Evolutionary conservation across 148 eudicot genomes (phyloP).

Genomic region (Simmondsia chinensis): DNA sequence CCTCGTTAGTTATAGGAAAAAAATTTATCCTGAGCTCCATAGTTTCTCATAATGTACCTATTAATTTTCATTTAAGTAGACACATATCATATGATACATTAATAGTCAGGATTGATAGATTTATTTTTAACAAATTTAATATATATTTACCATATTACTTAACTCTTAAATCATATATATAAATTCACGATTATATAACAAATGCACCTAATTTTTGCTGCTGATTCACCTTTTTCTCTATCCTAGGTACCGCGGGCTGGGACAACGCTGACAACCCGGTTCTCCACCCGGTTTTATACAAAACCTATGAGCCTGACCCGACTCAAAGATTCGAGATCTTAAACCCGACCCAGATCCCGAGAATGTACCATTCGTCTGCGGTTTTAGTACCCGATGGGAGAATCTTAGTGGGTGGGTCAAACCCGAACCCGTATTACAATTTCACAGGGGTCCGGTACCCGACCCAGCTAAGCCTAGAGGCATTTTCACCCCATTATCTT

Average conservation of each 20-base stretch:
- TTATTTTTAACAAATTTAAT: too few species aligned
- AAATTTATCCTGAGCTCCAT: too few species aligned
- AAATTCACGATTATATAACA: too few species aligned
- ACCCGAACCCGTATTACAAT: slow-evolving; percentile 57
- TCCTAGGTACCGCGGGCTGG: slow-evolving; percentile 99
- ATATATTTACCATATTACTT: too few species aligned
- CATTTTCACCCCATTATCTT: slow-evolving; percentile 55
- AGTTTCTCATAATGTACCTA: too few species aligned
- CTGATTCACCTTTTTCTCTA: too few species aligned
- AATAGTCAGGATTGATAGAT: too few species aligned
- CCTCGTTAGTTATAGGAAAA: too few species aligned
- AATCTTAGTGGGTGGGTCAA: slow-evolving; percentile 77
- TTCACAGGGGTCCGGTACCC: slow-evolving; percentile 46
- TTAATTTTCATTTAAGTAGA: too few species aligned
- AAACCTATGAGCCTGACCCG: slow-evolving; percentile 21
- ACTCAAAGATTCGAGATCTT: slow-evolving; percentile 26
- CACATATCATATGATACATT: too few species aligned
- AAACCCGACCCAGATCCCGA: slow-evolving; percentile 39
- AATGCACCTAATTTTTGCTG: too few species aligned
- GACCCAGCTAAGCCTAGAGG: slow-evolving; percentile 68
- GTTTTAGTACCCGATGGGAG: slow-evolving; percentile 57
- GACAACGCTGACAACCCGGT: slow-evolving; percentile 62
- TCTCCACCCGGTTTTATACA: slow-evolving; percentile 47
- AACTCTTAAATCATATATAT: too few species aligned
- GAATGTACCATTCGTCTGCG: slow-evolving; percentile 83